A percentile compares a stretch with the other conserved stretches of the same genome.
Evolutionary conservation across 2,329 filamentous ascomycete species (phyloP).

Genomic region (Aspergillus sp.): DNA sequence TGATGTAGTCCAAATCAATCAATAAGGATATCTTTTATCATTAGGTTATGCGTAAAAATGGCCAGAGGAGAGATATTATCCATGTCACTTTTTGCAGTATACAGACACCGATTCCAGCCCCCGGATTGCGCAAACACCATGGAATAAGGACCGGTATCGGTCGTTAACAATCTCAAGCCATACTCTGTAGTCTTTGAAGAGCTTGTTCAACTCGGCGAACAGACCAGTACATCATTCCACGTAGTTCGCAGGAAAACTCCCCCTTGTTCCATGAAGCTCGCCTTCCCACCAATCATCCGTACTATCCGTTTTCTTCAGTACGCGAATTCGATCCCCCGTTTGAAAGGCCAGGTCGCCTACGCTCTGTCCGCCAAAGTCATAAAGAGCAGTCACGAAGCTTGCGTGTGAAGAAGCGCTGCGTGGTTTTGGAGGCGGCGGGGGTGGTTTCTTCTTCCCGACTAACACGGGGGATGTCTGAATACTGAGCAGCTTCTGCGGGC

Average conservation of each 20-base stretch:
- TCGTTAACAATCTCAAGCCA: neutral
- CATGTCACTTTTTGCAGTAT: neutral
- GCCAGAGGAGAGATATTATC: neutral
- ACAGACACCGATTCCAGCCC: neutral
- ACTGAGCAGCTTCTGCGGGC: constrained; percentile 22
- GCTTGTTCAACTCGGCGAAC: neutral
- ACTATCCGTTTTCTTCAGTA: constrained; percentile 77
- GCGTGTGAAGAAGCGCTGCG: constrained; percentile 52
- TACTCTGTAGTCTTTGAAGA: too few relatives aligned
- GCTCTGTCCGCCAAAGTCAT: constrained; percentile 73
- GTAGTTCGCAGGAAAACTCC: constrained; percentile 85
- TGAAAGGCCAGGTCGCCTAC: constrained; percentile 73
- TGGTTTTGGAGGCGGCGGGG: constrained; percentile 73
- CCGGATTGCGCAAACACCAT: neutral
- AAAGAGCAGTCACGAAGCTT: constrained; percentile 71
- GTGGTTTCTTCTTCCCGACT: constrained; percentile 71
- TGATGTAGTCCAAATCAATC: neutral
- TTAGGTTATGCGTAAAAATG: neutral
- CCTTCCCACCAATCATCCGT: constrained; percentile 90
- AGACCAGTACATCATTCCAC: constrained; percentile 50
- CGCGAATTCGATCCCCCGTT: constrained; percentile 76
- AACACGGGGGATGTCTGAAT: constrained; percentile 36
- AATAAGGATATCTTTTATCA: neutral
- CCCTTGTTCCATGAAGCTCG: constrained; percentile 69
- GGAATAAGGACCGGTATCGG: neutral